phyloP scores from a whole-genome alignment of 2,329 filamentous ascomycete species.

The Emergomyces africanus region DNA sequence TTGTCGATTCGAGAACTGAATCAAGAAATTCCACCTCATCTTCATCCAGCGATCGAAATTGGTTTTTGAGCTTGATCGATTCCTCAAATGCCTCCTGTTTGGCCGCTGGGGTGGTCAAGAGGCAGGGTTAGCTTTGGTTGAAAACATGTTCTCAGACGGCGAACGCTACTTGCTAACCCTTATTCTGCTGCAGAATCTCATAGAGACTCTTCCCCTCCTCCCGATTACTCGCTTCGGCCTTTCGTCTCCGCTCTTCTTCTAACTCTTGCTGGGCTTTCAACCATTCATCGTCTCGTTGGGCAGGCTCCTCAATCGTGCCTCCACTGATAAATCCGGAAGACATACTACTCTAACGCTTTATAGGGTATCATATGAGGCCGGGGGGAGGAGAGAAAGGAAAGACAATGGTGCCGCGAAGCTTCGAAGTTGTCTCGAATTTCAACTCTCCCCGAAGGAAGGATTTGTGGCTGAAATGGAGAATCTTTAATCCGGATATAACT shows the following conservation, averaged over 20 bases:
- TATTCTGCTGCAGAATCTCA: constrained; percentile 37
- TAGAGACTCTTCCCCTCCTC: constrained; percentile 37
- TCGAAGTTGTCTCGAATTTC: not conserved
- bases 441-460: not conserved
- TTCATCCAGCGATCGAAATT: constrained; percentile 39
- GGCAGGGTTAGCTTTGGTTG: not conserved
- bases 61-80: constrained; percentile 37
- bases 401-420: not conserved
- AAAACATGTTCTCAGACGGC: not conserved
- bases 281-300: constrained; percentile 33
- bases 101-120: constrained; percentile 21
- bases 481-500: not conserved
- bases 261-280: constrained; percentile 31
- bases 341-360: constrained; percentile 18
- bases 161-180: constrained; percentile 23
- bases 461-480: not conserved
- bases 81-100: constrained; percentile 42
- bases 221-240: constrained; percentile 40
- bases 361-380: not conserved
- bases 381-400: not conserved
- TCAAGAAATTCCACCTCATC: constrained; percentile 42
- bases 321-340: constrained; percentile 35
- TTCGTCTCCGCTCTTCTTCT: constrained; percentile 33
- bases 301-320: constrained; percentile 29
- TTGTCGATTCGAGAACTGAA: constrained; percentile 43